phyloP scores from a whole-genome alignment of 495 filamentous ascomycete genomes.

The Articulospora tetracladia region DNA sequence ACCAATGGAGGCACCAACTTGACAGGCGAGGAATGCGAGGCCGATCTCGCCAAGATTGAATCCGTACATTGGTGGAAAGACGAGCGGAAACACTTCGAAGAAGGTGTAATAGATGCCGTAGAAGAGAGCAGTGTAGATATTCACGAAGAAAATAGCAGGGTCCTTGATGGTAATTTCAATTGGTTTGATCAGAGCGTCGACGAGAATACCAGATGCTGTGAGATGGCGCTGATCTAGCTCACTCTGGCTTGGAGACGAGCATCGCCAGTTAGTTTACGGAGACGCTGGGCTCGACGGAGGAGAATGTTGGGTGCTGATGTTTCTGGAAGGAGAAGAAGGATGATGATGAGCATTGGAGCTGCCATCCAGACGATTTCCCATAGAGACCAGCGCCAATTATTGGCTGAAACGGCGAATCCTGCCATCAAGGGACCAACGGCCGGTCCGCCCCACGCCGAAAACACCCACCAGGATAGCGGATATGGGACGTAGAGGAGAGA shows the following conservation, averaged over 20 bases:
- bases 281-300: conserved; percentile 30
- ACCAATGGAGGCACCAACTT: conserved; percentile 44
- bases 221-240: conserved; percentile 47
- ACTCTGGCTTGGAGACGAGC: conserved; percentile 41
- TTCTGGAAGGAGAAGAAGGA: conserved; percentile 38
- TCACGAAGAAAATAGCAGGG: conserved; percentile 54
- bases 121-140: conserved; percentile 56
- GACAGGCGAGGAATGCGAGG: conserved; percentile 57
- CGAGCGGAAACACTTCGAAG: conserved; percentile 67
- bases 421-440: conserved; percentile 40
- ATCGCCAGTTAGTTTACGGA: conserved; percentile 37
- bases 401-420: conserved; percentile 31
- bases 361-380: conserved; percentile 46
- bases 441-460: conserved; percentile 35
- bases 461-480: conserved; percentile 56
- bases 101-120: conserved; percentile 65
- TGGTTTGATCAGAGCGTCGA: conserved; percentile 55
- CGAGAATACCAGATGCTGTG: conserved; percentile 35
- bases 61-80: conserved; percentile 56
- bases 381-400: conserved; percentile 42
- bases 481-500: conserved; percentile 62
- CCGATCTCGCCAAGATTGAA: conserved; percentile 58
- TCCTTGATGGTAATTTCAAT: conserved; percentile 57
- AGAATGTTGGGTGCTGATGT: conserved; percentile 40
- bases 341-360: conserved; percentile 35